Base-by-base conservation (phyloP, 805 yeast genomes). In the Saturnispora halmiae region DNA sequence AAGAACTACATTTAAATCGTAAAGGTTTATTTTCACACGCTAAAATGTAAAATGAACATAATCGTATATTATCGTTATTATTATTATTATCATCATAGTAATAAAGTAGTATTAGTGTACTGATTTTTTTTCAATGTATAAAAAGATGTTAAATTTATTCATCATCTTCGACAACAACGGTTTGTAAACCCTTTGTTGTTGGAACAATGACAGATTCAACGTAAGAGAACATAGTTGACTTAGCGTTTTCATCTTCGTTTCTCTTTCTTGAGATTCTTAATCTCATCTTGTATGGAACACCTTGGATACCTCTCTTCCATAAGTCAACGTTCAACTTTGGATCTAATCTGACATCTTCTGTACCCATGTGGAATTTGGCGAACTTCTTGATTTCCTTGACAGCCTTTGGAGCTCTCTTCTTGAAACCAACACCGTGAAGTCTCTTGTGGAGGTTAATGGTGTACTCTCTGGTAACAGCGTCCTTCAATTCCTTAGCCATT, bases 391-490 rank as follows among this genome's bases (percentile, higher is more conserved):
- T 88, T 74, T 87, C 98, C 84, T 86, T 92, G 75, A 90, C 92
- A 64, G 99, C 98, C 69, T 76, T 85, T 75, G 99, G 99, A 66
- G 99, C 99, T 78, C 96, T 87, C 83, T 83, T 84, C 81, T 92
- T 92, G 95, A 90, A 92, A 74, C 86, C 83, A 61, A 82, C 88
- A 78, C 97, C 97, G 75, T 85, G 95, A 69, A 87, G 83, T 77
- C 97, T 87, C 75, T 87, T 90, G 95, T 87, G 95, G 73, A 90
- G 77, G 86, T 92, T 90, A 74, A 92, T 88, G 81, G 98, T 92
- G 86, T 92, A 92, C 77, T 92, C 99, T 75, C 99, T 95, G 72
- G 98, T 84, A 73, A 92, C 96, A 73, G 87, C 96, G 88, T 92
- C 97, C 77, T 84, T 83, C 70, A 87, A 77, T 73, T 90, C 94